Base-by-base conservation (phyloP, 129 eudicot genomes). In the Arctium lappa region DNA sequence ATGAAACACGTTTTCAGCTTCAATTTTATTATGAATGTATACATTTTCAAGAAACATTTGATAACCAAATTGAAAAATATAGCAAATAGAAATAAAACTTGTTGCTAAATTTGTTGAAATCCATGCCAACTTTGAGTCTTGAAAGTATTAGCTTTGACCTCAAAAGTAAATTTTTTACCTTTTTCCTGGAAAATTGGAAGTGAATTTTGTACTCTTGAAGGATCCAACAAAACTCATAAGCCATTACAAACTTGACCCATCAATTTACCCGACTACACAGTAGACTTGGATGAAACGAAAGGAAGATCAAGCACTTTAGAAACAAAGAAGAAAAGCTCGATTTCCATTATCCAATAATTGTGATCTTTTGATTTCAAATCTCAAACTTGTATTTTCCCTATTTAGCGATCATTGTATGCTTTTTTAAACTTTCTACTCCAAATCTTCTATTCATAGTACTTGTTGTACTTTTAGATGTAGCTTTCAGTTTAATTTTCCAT, bases 1-100 rank as follows among this genome's bases (percentile, higher is more conserved):
- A 73, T 56, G 27, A 39, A 22, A 13, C 73, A 36, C 42, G 38
- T 62, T 8, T 13, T 73, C 10, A 27, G 63, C 62, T 22, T 81
- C 79, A 73, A 60, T 3, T 81, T 9, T 15, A 8, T 56, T 38
- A 2, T 7, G 3, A 6, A 15, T 29, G 32, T 16, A 6, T 38
- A 73, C n/a, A 27, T 53, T 81, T 34, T 36, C 10, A 34, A 29
- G 69, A 34, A 81, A 79, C 38, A 29, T 79, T 39, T 68, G 75
- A 66, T 30, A 8, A 7, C 16, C 74, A 13, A 11, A 22, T 29
- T 78, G 39, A 1, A 38, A 66, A 78, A 2, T 8, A 12, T 15
- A 33, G 38, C 9, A 78, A 65, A 39, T 38, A 39, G 1, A 38
- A 16, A 63, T 11, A 9, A 38, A 65, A 13, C 38, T 78, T 38